A percentile compares a stretch with the other conserved stretches of the same genome.
These are phyloP conservation scores for Xylaria curta DNA, from an alignment of 495 filamentous ascomycete species.

Conservation along the genomic window DNA sequence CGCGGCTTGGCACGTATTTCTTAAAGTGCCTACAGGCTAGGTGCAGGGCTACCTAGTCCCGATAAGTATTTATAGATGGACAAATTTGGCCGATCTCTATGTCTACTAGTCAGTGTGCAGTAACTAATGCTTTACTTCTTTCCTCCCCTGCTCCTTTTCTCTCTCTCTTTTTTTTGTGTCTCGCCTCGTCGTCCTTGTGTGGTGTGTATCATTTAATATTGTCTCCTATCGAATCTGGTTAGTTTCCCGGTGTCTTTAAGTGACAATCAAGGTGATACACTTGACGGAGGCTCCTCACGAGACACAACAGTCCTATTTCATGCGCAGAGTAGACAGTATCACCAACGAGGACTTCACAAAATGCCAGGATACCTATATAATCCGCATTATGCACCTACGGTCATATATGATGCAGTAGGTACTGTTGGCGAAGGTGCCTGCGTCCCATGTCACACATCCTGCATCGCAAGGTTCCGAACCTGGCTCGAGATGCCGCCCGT, in stretches of 20 bases:
- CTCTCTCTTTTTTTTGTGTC: too few species aligned
- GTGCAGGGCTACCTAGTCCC: not conserved
- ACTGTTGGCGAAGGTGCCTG: slow-evolving; percentile 7
- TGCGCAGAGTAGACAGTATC: not conserved
- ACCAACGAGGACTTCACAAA: not conserved
- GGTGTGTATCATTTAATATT: not conserved
- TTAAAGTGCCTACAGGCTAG: not conserved
- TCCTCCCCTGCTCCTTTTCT: too few species aligned
- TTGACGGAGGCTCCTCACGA: not conserved
- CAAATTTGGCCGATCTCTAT: not conserved
- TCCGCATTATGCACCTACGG: not conserved
- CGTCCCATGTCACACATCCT: slow-evolving; percentile 13
- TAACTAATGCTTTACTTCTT: not conserved
- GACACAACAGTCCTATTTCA: not conserved
- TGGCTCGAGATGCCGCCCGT: not conserved
- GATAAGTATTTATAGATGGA: not conserved
- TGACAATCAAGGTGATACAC: not conserved
- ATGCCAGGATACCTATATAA: not conserved
- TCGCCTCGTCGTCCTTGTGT: not conserved
- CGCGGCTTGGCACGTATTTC: not conserved
- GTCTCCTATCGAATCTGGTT: not conserved
- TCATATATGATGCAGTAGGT: not conserved
- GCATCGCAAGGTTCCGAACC: slow-evolving; percentile 4
- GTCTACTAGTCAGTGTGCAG: too few species aligned
- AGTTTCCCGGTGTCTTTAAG: not conserved